Conservation (phyloP, 2,329 filamentous ascomycete species). For the Botrytis tulipae region DNA sequence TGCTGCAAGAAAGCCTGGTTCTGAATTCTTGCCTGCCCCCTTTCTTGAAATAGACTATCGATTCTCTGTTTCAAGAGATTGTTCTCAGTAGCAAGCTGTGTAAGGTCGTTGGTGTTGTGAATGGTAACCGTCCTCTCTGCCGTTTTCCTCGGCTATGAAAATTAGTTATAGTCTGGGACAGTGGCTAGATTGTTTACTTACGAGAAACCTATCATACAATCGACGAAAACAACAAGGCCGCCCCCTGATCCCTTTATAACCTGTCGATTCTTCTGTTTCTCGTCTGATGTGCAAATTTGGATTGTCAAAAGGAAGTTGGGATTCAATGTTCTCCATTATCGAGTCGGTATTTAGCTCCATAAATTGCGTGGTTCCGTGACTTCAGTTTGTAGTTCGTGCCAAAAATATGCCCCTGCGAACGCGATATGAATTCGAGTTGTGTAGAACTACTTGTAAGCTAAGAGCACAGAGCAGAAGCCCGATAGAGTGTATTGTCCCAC, state of each 20-base stretch:
- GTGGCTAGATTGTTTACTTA: background rate
- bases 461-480: background rate
- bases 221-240: background rate
- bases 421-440: background rate
- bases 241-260: background rate
- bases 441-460: background rate
- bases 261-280: background rate
- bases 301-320: background rate
- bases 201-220: background rate
- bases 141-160: background rate
- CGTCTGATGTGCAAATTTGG: background rate
- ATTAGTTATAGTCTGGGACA: background rate
- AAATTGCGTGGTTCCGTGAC: background rate
- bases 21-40: background rate
- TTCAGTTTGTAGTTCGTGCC: background rate
- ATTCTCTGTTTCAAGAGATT: background rate
- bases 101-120: background rate
- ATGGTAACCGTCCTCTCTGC: background rate
- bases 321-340: background rate
- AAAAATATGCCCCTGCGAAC: background rate
- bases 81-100: background rate
- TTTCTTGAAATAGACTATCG: too few relatives aligned
- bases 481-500: too few relatives aligned
- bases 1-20: too few relatives aligned
- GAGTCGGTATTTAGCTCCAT: too few relatives aligned